A percentile compares a stretch with the other conserved stretches of the same genome.
phyloP scores from a whole-genome alignment of 2,329 filamentous ascomycete species.

The Diplodia mutila region DNA sequence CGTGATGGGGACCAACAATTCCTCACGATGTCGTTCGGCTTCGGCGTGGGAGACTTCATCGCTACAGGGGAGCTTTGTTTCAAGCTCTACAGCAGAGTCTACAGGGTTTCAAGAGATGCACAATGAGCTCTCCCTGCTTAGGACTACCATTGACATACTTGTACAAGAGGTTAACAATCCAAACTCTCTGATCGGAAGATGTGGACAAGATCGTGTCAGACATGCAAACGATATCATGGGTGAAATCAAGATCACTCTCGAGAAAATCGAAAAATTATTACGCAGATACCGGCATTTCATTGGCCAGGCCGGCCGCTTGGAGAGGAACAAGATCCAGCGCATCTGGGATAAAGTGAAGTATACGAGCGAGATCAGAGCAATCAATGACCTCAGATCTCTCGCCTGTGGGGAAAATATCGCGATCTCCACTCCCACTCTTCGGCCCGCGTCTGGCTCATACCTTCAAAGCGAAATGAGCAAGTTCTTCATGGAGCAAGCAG shows the following conservation, averaged over 20 bases:
- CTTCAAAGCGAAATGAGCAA: too few species aligned
- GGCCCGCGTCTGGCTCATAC: too few species aligned
- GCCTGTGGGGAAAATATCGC: too few species aligned
- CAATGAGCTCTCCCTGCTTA: background rate
- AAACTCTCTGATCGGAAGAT: background rate
- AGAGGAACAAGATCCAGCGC: background rate
- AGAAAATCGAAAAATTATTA: background rate
- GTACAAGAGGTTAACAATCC: background rate
- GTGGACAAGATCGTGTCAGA: background rate
- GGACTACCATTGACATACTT: background rate
- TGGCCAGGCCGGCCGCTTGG: background rate
- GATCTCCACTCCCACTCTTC: too few species aligned
- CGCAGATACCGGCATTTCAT: background rate
- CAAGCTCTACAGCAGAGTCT: background rate
- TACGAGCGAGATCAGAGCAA: too few species aligned
- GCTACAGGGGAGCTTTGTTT: background rate
- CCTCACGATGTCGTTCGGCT: background rate
- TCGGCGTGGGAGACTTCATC: background rate
- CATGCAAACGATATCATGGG: background rate
- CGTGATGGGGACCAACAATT: too few species aligned
- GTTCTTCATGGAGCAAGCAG: too few species aligned
- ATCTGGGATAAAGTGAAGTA: too few species aligned
- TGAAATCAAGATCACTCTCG: background rate
- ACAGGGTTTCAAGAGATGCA: background rate
- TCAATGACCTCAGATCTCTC: too few species aligned